A percentile compares a stretch with the other conserved stretches of the same genome.
phyloP scores from a whole-genome alignment of 495 filamentous ascomycete genomes.

The Penicillium desertorum region DNA sequence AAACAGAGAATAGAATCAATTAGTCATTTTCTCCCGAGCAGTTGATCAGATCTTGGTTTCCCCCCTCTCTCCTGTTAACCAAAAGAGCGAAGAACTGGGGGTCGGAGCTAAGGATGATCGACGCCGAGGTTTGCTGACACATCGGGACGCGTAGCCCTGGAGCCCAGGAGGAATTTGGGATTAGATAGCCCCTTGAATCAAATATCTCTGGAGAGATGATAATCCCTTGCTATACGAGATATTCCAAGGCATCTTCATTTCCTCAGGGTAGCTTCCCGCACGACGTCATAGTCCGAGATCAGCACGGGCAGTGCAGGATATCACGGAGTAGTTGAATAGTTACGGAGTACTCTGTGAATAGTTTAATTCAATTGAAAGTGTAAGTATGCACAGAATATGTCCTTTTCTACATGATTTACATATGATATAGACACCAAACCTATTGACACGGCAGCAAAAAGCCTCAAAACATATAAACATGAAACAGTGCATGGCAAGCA shows the following conservation, averaged over 20 bases:
- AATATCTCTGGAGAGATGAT: not conserved
- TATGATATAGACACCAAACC: not conserved
- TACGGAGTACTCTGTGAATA: no score
- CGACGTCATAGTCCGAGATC: slow-evolving; percentile 1
- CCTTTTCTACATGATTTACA: not conserved
- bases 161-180: not conserved
- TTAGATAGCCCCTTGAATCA: slow-evolving; percentile 5
- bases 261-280: not conserved
- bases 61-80: slow-evolving; percentile 3
- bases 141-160: slow-evolving; percentile 10
- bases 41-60: slow-evolving; percentile 6
- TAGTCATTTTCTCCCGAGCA: slow-evolving; percentile 13
- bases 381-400: not conserved
- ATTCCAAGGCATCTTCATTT: not conserved
- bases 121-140: slow-evolving; percentile 11
- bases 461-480: not conserved
- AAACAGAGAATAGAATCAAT: slow-evolving; percentile 16
- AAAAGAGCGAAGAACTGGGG: slow-evolving; percentile 7
- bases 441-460: not conserved
- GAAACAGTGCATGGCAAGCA: no score
- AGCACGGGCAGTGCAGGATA: not conserved
- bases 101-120: slow-evolving; percentile 12
- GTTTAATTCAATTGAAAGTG: not conserved
- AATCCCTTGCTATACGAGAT: not conserved
- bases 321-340: not conserved